Percentiles rank a stretch among this genome's conserved stretches.
These are phyloP conservation scores for Acanthamoeba royreba DNA, from an alignment of 208 protist species.

Conservation along the genomic window DNA sequence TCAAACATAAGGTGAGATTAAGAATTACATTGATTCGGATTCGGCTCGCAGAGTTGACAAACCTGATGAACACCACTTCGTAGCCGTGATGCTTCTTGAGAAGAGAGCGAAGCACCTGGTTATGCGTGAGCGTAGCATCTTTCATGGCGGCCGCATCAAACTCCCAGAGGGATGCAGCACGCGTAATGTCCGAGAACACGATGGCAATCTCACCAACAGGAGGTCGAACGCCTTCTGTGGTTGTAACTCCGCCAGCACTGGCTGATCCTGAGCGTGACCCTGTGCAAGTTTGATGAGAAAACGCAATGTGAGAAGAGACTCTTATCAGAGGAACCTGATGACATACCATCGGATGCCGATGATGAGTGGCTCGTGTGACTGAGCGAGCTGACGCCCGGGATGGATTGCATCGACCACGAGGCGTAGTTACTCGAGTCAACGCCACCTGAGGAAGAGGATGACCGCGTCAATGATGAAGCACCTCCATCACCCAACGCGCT, in stretches of 20 bases:
- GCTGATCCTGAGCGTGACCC: neutral
- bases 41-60: neutral
- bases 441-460: neutral
- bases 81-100: slow-evolving; percentile 27
- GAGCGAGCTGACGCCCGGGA: neutral
- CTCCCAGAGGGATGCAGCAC: neutral
- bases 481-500: neutral
- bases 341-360: neutral
- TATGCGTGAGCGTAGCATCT: neutral
- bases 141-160: neutral
- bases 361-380: neutral
- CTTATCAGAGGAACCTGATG: neutral
- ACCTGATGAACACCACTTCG: slow-evolving; percentile 7
- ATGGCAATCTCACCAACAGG: neutral
- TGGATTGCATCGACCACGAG: neutral
- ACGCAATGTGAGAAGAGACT: neutral
- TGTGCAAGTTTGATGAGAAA: neutral
- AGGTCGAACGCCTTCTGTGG: neutral
- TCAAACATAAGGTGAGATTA: neutral
- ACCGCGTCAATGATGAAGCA: neutral
- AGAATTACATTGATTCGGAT: neutral
- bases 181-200: slow-evolving; percentile 19
- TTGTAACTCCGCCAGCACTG: neutral
- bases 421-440: neutral
- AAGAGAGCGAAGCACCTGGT: neutral